Conservation (phyloP, 2,329 filamentous ascomycete genomes). For the Diaporthe caulivora region DNA sequence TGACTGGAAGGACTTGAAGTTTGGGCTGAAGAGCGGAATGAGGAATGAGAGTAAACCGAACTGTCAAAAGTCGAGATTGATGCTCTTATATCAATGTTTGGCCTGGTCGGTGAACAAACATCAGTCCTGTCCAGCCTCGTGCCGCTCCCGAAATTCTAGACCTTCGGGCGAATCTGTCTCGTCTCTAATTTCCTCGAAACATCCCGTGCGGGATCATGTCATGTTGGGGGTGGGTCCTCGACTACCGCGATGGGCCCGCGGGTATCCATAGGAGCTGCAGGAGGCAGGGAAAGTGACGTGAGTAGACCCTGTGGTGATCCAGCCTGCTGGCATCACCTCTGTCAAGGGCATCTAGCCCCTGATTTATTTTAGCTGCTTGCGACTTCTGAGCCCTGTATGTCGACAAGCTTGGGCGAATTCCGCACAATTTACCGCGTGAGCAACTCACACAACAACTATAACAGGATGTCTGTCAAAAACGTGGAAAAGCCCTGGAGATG, state of each 20-base stretch:
- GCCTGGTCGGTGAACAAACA: not conserved
- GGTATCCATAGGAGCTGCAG: constrained; percentile 14
- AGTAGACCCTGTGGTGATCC: constrained; percentile 11
- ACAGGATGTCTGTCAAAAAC: not conserved
- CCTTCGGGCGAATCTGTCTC: not conserved
- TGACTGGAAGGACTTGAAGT: constrained; percentile 36
- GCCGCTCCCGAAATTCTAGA: constrained; percentile 12
- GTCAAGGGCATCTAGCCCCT: not conserved
- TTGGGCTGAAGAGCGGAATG: constrained; percentile 37
- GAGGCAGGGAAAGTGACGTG: constrained; percentile 12
- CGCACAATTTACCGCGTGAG: not conserved
- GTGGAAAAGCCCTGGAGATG: not conserved
- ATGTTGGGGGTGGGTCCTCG: constrained; percentile 29
- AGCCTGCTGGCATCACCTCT: constrained; percentile 10
- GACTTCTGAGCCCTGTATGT: not conserved
- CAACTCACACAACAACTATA: not conserved
- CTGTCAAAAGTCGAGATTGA: not conserved
- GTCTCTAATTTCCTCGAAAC: constrained; percentile 39
- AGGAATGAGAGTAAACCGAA: constrained; percentile 8
- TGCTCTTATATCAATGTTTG: constrained; percentile 31
- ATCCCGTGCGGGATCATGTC: constrained; percentile 28
- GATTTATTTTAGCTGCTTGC: not conserved
- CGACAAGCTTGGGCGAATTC: not conserved
- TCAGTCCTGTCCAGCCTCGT: not conserved
- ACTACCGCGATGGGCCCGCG: constrained; percentile 22